A percentile compares a stretch with the other conserved stretches of the same genome.
Conservation (phyloP, 495 filamentous ascomycete species). For the Echria macrotheca region DNA sequence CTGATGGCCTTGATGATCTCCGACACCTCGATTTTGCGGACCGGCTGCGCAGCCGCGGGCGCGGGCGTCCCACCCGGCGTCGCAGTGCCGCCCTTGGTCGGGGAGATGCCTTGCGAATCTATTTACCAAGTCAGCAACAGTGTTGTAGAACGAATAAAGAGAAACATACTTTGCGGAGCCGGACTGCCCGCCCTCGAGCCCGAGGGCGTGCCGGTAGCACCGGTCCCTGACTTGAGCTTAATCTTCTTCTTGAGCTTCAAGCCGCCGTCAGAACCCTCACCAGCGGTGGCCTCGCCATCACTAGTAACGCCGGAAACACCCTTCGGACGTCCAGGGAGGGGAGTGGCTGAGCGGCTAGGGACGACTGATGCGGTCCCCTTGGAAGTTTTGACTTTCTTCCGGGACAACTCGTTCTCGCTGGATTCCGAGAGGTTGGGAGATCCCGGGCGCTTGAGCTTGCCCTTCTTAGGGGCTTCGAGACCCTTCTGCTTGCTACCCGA, state of each 20-base stretch:
- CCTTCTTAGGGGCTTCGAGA: conserved; percentile 54
- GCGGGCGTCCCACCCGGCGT: conserved; percentile 22
- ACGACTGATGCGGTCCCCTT: conserved; percentile 53
- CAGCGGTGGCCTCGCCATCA: conserved; percentile 72
- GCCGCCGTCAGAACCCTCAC: conserved; percentile 68
- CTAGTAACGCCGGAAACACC: conserved; percentile 61
- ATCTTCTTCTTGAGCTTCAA: conserved; percentile 59
- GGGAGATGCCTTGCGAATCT: conserved; percentile 13
- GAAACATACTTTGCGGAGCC: conserved; percentile 26
- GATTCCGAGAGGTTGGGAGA: conserved; percentile 83
- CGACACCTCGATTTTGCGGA: conserved; percentile 29
- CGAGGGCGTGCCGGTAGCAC: conserved; percentile 42
- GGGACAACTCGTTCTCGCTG: conserved; percentile 81
- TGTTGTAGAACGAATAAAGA: neutral
- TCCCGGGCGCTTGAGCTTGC: conserved; percentile 74
- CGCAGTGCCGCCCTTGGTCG: conserved; percentile 36
- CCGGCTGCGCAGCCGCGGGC: conserved; percentile 19
- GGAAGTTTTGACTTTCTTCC: conserved; percentile 88
- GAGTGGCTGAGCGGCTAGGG: conserved; percentile 44
- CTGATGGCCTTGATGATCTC: conserved; percentile 62
- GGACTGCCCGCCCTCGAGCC: conserved; percentile 51
- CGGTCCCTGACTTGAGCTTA: conserved; percentile 43
- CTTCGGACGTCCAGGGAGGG: conserved; percentile 52
- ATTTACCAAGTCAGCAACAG: no score
- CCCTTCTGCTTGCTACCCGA: conserved; percentile 56